Percentiles rank a stretch among this genome's conserved stretches.
Conservation (phyloP, 305 asterid genomes). For the Solanum chacoense region DNA sequence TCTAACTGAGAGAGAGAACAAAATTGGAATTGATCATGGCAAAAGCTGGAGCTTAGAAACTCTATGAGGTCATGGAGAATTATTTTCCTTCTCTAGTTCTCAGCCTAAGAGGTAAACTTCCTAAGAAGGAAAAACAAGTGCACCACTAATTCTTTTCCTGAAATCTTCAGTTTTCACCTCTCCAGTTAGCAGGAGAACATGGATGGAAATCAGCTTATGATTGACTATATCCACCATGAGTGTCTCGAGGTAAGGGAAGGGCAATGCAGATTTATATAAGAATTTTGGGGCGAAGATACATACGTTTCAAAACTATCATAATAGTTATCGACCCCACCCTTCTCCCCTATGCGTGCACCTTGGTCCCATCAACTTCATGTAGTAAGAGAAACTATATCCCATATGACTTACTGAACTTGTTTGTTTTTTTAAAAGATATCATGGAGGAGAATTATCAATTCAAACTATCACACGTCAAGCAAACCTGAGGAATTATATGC, state of each 20-base stretch:
- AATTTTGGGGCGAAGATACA: background rate
- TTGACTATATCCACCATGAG: background rate
- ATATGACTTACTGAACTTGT: background rate
- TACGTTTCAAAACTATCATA: background rate
- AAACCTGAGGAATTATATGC: slow-evolving; percentile 94
- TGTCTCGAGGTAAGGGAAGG: too few species aligned
- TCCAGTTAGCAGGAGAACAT: background rate
- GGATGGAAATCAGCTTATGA: background rate
- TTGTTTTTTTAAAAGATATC: background rate
- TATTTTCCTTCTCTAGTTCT: background rate
- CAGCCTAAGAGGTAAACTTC: background rate
- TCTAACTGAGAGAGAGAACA: background rate
- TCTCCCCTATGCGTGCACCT: background rate
- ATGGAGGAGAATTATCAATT: background rate
- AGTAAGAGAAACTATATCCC: background rate
- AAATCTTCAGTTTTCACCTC: background rate
- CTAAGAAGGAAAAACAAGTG: background rate
- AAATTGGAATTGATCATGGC: background rate
- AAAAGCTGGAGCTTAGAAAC: background rate
- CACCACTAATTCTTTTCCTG: background rate
- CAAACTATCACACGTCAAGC: background rate
- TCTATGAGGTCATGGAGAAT: background rate
- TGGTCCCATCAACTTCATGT: background rate
- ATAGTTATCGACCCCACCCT: background rate
- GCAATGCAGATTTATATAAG: background rate